Conservation (phyloP, 306 rosid species). For the Castanea crenata region DNA sequence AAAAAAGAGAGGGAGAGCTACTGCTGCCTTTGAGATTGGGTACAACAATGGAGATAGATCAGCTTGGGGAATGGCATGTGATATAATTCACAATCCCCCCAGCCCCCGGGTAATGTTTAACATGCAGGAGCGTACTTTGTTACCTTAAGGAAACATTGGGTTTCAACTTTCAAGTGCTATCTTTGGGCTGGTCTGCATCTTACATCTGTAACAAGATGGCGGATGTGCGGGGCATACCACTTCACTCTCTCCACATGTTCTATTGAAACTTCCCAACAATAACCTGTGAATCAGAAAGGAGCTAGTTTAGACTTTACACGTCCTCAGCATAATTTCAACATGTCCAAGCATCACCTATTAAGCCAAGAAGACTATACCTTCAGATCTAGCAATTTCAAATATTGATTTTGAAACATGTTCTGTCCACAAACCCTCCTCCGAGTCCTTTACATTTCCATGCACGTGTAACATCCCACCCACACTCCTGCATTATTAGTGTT, state of each 20-base stretch:
- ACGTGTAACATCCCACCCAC: slow-evolving; percentile 82
- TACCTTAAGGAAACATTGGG: not conserved
- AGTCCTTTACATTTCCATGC: slow-evolving; percentile 83
- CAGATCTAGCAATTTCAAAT: slow-evolving; percentile 64
- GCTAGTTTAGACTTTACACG: not conserved
- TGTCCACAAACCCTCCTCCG: slow-evolving; percentile 62
- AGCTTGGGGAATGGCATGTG: slow-evolving; percentile 4
- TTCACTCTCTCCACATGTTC: slow-evolving; percentile 88
- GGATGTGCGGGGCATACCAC: slow-evolving; percentile 94
- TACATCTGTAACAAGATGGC: slow-evolving; percentile 82
- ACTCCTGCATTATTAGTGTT: slow-evolving; percentile 47
- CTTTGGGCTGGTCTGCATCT: slow-evolving; percentile 53
- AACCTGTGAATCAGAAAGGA: slow-evolving; percentile 43
- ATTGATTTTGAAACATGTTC: slow-evolving; percentile 56
- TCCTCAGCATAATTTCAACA: slow-evolving; percentile 1
- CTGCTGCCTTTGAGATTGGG: not conserved
- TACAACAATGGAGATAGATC: not conserved
- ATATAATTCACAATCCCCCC: not conserved
- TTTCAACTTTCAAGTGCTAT: slow-evolving; percentile 16
- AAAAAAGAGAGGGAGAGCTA: not conserved
- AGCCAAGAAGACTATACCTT: slow-evolving; percentile 47
- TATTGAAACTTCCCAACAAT: slow-evolving; percentile 67
- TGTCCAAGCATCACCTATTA: not conserved
- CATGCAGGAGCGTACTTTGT: slow-evolving; percentile 10
- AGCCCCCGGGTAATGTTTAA: not conserved